Percentiles rank a stretch among this genome's conserved stretches.
Conservation (phyloP, 2,329 filamentous ascomycete genomes). For the Neonectria coccinea region DNA sequence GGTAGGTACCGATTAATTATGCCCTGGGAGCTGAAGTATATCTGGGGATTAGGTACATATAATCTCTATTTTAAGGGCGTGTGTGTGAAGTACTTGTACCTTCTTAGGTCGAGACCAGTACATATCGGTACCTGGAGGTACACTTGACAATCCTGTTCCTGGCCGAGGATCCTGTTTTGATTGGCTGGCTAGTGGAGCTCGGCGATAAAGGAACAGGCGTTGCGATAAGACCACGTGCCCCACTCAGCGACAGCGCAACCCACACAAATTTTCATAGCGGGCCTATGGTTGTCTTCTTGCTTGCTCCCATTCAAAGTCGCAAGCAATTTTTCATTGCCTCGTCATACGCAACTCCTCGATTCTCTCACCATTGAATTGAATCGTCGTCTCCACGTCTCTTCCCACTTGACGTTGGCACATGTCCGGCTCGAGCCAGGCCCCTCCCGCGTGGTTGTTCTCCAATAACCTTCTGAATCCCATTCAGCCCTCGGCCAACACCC, state of each 20-base stretch:
- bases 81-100: not conserved
- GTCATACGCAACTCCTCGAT: conserved; percentile 13
- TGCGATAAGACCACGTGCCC: conserved; percentile 37
- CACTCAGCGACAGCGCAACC: conserved; percentile 31
- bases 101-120: not conserved
- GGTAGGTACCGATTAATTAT: not conserved
- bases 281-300: conserved; percentile 22
- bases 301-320: conserved; percentile 19
- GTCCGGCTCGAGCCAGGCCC: conserved; percentile 48
- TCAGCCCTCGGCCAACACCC: conserved; percentile 26
- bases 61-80: too few species aligned
- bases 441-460: conserved; percentile 59
- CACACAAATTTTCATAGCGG: conserved; percentile 44
- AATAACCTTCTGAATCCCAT: conserved; percentile 51
- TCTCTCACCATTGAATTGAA: conserved; percentile 20
- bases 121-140: not conserved
- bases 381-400: not conserved
- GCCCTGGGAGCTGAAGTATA: not conserved
- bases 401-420: conserved; percentile 44
- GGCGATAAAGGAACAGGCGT: conserved; percentile 32
- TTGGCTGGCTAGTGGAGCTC: conserved; percentile 1
- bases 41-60: not conserved
- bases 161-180: not conserved
- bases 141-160: not conserved
- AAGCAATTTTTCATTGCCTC: conserved; percentile 29